phyloP scores from a whole-genome alignment of 495 filamentous ascomycete genomes.

The Penicillium subrubescens region DNA sequence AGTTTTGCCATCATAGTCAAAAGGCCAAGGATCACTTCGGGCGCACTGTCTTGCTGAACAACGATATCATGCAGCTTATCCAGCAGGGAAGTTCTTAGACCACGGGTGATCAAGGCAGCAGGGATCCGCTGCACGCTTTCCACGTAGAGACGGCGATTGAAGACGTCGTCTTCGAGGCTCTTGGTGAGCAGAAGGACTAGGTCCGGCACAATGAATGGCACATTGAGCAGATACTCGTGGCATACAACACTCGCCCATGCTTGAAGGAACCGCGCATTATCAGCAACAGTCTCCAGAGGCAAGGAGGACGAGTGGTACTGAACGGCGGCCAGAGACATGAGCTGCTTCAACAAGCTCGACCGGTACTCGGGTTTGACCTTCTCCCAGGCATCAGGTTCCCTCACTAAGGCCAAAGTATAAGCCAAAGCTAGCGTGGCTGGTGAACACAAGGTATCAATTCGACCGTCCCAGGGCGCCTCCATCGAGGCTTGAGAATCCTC shows the following conservation, averaged over 20 bases:
- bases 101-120: slow-evolving; percentile 39
- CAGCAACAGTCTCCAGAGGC: slow-evolving; percentile 31
- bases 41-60: slow-evolving; percentile 31
- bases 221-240: slow-evolving; percentile 47
- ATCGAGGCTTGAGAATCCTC: slow-evolving; percentile 34
- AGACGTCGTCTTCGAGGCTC: slow-evolving; percentile 33
- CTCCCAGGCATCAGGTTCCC: slow-evolving; percentile 37
- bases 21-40: slow-evolving; percentile 36
- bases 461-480: slow-evolving; percentile 44
- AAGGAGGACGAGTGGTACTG: slow-evolving; percentile 35
- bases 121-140: slow-evolving; percentile 48
- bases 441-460: slow-evolving; percentile 37
- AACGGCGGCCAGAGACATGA: slow-evolving; percentile 39
- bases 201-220: slow-evolving; percentile 38
- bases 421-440: slow-evolving; percentile 34
- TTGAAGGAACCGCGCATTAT: slow-evolving; percentile 41
- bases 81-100: slow-evolving; percentile 38
- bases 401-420: slow-evolving; percentile 40
- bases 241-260: slow-evolving; percentile 47
- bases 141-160: slow-evolving; percentile 37
- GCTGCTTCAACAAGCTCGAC: slow-evolving; percentile 36
- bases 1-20: slow-evolving; percentile 48
- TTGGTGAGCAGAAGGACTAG: slow-evolving; percentile 39
- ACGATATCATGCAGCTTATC: slow-evolving; percentile 41
- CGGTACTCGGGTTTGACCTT: slow-evolving; percentile 30